phyloP scores from a whole-genome alignment of 495 filamentous ascomycete genomes.

The Polyplosphaeria fusca region DNA sequence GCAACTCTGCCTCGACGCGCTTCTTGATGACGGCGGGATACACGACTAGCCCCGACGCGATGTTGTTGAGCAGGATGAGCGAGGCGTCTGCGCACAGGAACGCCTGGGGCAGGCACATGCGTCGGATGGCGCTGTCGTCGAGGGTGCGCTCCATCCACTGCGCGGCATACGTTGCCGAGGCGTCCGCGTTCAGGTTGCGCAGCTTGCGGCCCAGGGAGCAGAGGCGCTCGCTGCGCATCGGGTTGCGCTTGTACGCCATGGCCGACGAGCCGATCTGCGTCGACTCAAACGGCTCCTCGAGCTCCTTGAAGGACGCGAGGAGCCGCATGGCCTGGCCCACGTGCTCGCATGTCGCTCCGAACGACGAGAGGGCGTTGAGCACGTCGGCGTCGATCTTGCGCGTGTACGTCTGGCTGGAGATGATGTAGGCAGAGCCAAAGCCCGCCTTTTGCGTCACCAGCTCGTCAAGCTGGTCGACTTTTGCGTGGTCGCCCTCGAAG shows the following conservation, averaged over 20 bases:
- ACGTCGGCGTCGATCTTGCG: slow-evolving; percentile 83
- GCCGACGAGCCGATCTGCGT: slow-evolving; percentile 55
- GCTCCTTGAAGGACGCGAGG: slow-evolving; percentile 73
- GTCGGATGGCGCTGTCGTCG: slow-evolving; percentile 63
- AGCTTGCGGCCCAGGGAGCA: slow-evolving; percentile 72
- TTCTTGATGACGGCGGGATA: slow-evolving; percentile 75
- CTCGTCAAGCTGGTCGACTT: slow-evolving; percentile 69
- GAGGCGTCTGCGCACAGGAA: slow-evolving; percentile 83
- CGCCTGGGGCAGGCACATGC: slow-evolving; percentile 73
- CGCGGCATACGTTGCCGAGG: slow-evolving; percentile 70
- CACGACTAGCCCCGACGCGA: slow-evolving; percentile 77
- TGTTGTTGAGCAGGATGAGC: slow-evolving; percentile 76
- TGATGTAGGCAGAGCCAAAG: slow-evolving; percentile 68
- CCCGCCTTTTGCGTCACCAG: slow-evolving; percentile 82
- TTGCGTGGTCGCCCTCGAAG: slow-evolving; percentile 75
- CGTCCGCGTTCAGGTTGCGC: slow-evolving; percentile 62
- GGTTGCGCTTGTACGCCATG: slow-evolving; percentile 86
- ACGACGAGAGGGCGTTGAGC: slow-evolving; percentile 72
- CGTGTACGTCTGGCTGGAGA: slow-evolving; percentile 77
- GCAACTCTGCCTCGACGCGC: slow-evolving; percentile 72
- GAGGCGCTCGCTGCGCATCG: slow-evolving; percentile 85
- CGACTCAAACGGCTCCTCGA: slow-evolving; percentile 91
- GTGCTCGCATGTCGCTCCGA: slow-evolving; percentile 77
- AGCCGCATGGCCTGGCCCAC: slow-evolving; percentile 75
- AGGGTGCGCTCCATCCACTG: slow-evolving; percentile 78